Conservation (phyloP, 495 filamentous ascomycete species). For the Hyaloscypha variabilis region DNA sequence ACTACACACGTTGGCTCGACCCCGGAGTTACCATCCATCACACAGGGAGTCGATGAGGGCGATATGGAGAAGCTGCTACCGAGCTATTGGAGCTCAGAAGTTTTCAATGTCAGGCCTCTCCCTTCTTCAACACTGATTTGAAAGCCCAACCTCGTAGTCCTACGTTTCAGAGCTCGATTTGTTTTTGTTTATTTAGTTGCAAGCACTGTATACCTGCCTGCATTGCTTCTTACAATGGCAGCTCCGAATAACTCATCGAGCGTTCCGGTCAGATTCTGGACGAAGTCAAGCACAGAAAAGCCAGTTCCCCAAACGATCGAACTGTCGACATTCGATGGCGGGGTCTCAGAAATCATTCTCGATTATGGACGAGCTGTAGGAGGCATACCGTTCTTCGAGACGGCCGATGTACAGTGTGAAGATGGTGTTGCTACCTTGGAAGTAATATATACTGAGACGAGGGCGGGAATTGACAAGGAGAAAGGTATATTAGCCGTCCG, state of each 20-base stretch:
- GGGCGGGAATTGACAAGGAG: conserved; percentile 7
- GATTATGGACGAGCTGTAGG: conserved; percentile 22
- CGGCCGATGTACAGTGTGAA: neutral
- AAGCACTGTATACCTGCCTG: no score
- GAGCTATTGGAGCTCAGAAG: neutral
- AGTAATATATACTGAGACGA: conserved; percentile 25
- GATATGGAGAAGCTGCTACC: neutral
- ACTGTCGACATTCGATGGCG: neutral
- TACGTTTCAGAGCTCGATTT: no score
- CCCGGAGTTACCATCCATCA: neutral
- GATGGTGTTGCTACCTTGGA: conserved; percentile 14
- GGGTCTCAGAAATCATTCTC: conserved; percentile 17
- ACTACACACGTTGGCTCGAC: no score
- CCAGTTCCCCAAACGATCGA: neutral
- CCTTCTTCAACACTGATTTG: neutral
- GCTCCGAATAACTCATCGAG: neutral
- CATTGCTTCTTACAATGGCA: no score
- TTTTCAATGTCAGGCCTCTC: neutral
- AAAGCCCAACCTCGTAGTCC: neutral
- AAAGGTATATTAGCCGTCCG: conserved; percentile 9
- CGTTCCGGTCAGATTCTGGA: conserved; percentile 1
- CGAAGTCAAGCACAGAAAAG: neutral
- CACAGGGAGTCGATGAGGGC: neutral
- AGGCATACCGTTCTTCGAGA: conserved; percentile 18
- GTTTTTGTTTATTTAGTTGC: no score